Conservation (phyloP, 495 filamentous ascomycete species). For the Podospora pseudoanserina region DNA sequence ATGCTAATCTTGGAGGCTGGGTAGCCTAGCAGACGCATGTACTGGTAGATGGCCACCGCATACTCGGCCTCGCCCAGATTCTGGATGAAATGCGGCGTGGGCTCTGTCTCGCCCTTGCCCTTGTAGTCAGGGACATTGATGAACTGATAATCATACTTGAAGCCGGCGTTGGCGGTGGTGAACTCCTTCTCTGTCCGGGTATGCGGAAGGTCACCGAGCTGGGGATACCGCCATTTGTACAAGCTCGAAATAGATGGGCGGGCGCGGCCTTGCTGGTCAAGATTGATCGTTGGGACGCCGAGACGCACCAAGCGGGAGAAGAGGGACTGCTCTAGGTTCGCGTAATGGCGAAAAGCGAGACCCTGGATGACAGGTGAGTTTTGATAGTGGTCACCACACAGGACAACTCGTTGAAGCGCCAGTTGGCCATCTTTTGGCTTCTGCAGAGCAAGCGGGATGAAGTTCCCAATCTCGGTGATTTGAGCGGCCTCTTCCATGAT, state of each 20-base stretch:
- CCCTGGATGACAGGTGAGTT: constrained; percentile 96
- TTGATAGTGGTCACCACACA: constrained; percentile 94
- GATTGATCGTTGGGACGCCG: constrained; percentile 81
- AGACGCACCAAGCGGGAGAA: constrained; percentile 88
- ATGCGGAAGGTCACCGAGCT: constrained; percentile 73
- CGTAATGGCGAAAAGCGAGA: constrained; percentile 91
- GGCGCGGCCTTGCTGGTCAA: constrained; percentile 90
- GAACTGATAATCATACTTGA: constrained; percentile 93
- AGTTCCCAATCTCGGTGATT: constrained; percentile 96
- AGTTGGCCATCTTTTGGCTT: constrained; percentile 69
- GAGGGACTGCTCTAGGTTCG: constrained; percentile 91
- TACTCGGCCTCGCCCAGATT: constrained; percentile 98
- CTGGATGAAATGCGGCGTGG: constrained; percentile 94
- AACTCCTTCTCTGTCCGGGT: constrained; percentile 69
- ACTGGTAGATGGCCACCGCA: constrained; percentile 90
- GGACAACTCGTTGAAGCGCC: constrained; percentile 78
- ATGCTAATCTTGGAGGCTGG: constrained; percentile 89
- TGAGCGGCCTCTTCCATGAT: constrained; percentile 99
- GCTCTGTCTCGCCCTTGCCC: constrained; percentile 81
- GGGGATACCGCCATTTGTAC: constrained; percentile 89
- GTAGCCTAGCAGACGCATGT: constrained; percentile 96
- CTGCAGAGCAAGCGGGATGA: constrained; percentile 89
- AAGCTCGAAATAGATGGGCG: constrained; percentile 81
- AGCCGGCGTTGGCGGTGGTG: constrained; percentile 80
- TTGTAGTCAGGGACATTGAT: constrained; percentile 96